Base-by-base conservation (phyloP, 768 basidiomycete genomes). In the Leccinum obscurum region DNA sequence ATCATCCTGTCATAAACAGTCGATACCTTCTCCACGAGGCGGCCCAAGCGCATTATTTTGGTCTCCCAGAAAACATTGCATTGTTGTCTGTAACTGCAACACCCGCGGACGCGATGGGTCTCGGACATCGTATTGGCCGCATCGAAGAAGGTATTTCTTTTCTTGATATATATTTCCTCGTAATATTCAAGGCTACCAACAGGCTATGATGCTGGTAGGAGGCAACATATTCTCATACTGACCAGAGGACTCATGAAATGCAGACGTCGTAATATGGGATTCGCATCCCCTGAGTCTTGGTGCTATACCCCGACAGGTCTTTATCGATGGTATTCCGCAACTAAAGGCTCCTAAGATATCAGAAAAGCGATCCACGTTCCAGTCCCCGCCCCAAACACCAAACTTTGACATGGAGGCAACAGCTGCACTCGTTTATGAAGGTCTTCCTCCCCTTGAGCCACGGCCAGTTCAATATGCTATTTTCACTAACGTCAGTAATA, bases 301-400 rank as follows among this genome's bases (percentile, higher is more conserved):
- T 56, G 87, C 92, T 3, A 91, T 89, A 0, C 92, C 92, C 0
- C 69, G 77, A 13, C 85, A 87, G 59, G 85, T 91, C 28, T 95
- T 87, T 80, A 90, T 95, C 64, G 94, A 97, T 71, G 93, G 93
- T 2, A 85, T 93, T 59, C 70, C 85, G 3, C 93, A 95, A 66
- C 78, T 90, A 54, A 78, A 78, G 52, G 72, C 76, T n/a, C 80
- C 80, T 15, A 66, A 74, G 5, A 76, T 80, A 59, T 69, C 72
- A 1, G 70, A 69, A 4, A 71, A 77, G 62, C 81, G 82, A 2
- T 57, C 63, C 8, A 58, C 69, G 15, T 82, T 77, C 68, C 83
- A 84, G 62, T 65, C 66, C 7, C 54, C 72, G 5, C 89, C 91
- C 0, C 75, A 72, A 46, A 84, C 86, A 2, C 91, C 92, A 0